Percentiles rank a stretch among this genome's conserved stretches.
These are phyloP conservation scores for Fomitopsis pulvina DNA, from an alignment of 768 basidiomycete species.

Conservation along the genomic window DNA sequence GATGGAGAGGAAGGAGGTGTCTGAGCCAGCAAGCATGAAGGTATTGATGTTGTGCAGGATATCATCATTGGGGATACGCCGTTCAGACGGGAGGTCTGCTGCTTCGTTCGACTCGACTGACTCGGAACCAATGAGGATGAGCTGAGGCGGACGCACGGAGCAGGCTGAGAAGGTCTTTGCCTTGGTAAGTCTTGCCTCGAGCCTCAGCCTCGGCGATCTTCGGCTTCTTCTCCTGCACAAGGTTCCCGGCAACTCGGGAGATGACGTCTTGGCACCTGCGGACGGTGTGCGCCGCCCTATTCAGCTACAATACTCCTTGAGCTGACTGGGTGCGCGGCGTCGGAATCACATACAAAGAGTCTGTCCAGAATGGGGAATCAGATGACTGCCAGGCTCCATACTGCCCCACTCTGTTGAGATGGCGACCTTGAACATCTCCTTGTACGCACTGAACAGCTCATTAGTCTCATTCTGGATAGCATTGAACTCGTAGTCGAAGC, in stretches of 20 bases:
- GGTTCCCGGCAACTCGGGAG: constrained; percentile 58
- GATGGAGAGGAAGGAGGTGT: constrained; percentile 75
- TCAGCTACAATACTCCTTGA: constrained; percentile 40
- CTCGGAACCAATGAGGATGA: constrained; percentile 1
- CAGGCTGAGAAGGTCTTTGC: constrained; percentile 72
- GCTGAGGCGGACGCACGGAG: constrained; percentile 45
- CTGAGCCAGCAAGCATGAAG: constrained; percentile 87
- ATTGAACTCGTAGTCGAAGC: constrained; percentile 84
- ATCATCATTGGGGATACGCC: constrained; percentile 82
- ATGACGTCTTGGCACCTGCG: constrained; percentile 56
- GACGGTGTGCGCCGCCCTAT: constrained; percentile 42
- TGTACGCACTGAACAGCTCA: constrained; percentile 72
- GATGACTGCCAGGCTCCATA: constrained; percentile 42
- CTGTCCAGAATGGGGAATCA: constrained; percentile 51
- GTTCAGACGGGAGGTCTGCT: constrained; percentile 57
- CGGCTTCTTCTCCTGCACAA: constrained; percentile 75
- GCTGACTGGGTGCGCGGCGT: neutral
- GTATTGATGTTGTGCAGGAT: constrained; percentile 83
- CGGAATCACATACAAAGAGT: constrained; percentile 44
- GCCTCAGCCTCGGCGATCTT: constrained; percentile 59
- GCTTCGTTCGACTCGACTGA: constrained; percentile 82
- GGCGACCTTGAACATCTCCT: constrained; percentile 76
- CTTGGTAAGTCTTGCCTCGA: constrained; percentile 43
- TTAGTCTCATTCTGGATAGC: constrained; percentile 77
- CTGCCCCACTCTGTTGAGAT: constrained; percentile 47